phyloP scores from a whole-genome alignment of 352 stramenopile genomes.

The Globisporangium irregulare region DNA sequence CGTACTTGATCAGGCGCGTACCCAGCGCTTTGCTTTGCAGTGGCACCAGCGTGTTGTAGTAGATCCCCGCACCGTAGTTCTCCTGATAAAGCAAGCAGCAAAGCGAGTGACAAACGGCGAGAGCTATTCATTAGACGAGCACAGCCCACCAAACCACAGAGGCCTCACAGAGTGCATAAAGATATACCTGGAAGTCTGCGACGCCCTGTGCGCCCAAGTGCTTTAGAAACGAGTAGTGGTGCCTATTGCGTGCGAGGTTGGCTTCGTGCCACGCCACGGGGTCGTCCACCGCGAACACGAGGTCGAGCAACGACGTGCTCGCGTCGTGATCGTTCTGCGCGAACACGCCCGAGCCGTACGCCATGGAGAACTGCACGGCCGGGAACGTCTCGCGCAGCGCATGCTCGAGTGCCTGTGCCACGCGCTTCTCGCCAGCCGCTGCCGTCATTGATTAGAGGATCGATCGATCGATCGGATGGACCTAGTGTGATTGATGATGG shows the following conservation, averaged over 20 bases:
- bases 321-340: conserved; percentile 72
- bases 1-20: conserved; percentile 86
- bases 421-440: neutral
- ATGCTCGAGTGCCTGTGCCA: conserved; percentile 32
- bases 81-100: conserved; percentile 26
- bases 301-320: conserved; percentile 82
- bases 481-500: neutral
- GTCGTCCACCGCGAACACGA: conserved; percentile 87
- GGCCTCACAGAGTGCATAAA: neutral
- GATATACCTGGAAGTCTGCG: conserved; percentile 46
- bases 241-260: conserved; percentile 70
- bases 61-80: conserved; percentile 75
- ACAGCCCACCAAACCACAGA: neutral
- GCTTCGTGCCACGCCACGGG: conserved; percentile 74
- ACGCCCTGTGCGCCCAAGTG: conserved; percentile 55
- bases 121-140: neutral
- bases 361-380: conserved; percentile 74
- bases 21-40: conserved; percentile 51
- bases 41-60: conserved; percentile 86
- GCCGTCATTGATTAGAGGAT: neutral
- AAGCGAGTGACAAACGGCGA: neutral
- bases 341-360: conserved; percentile 84
- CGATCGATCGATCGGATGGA: neutral
- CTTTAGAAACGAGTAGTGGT: conserved; percentile 83
- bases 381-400: conserved; percentile 69